Evolutionary conservation across 2,329 filamentous ascomycete genomes (phyloP).

Genomic region (Westerdykella sp.): DNA sequence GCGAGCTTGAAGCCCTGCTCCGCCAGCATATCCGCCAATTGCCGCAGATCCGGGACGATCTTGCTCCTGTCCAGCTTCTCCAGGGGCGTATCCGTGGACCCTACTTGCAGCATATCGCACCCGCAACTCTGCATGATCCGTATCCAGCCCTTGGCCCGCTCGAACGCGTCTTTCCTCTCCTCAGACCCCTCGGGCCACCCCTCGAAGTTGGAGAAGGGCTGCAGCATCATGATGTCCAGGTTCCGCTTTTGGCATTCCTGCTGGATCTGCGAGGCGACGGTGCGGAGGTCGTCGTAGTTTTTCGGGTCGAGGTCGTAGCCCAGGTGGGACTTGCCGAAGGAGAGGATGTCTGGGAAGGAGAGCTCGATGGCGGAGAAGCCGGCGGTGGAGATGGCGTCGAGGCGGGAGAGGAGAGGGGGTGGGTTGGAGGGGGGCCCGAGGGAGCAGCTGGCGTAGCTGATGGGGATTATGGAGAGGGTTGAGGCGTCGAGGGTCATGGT

Average conservation of each 20-base stretch:
- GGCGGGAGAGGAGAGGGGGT: constrained; percentile 52
- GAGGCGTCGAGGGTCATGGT: constrained; percentile 33
- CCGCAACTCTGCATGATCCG: constrained; percentile 64
- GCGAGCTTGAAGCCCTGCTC: constrained; percentile 56
- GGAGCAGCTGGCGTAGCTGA: constrained; percentile 53
- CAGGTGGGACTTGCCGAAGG: constrained; percentile 52
- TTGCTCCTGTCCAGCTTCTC: constrained; percentile 48
- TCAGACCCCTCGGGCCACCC: constrained; percentile 58
- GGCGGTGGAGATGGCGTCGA: constrained; percentile 56
- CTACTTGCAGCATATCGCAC: constrained; percentile 62
- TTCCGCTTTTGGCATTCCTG: constrained; percentile 49
- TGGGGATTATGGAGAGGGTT: constrained; percentile 40
- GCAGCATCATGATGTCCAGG: constrained; percentile 62
- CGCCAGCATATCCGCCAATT: constrained; percentile 52
- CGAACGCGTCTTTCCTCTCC: constrained; percentile 57
- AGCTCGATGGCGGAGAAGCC: constrained; percentile 68
- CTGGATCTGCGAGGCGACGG: constrained; percentile 51
- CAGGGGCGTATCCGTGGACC: constrained; percentile 57
- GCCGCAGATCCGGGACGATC: constrained; percentile 56
- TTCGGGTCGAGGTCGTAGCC: constrained; percentile 48
- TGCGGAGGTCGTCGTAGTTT: constrained; percentile 55
- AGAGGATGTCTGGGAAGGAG: constrained; percentile 64
- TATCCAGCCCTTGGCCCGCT: constrained; percentile 60
- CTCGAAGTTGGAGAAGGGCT: constrained; percentile 72
- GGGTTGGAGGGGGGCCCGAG: constrained; percentile 41